Evolutionary conservation across 202 grass and related monocot species (phyloP), one percentile per base, ranked within the genome.

Genomic region (Eragrostis tef): DNA sequence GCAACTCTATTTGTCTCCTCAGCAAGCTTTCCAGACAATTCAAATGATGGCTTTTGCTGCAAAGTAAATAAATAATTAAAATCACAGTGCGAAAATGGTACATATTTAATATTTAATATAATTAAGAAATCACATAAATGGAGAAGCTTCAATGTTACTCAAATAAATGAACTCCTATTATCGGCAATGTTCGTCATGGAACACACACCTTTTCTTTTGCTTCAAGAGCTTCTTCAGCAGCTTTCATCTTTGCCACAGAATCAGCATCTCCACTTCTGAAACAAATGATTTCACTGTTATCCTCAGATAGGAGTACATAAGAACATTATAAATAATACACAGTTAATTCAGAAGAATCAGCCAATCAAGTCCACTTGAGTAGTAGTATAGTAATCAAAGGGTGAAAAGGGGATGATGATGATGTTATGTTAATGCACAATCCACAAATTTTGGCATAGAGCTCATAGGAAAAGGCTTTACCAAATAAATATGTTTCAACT

Each of bases 21-120:
- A 10, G 94, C 90, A 79, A 94, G 92, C 84, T 98, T 98, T 74
- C 92, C 94, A 81, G 90, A 94, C 67, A 98, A 73, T 75, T 98
- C 94, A 86, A 94, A 98, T 60, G 95, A 98, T 43, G 95, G 95
- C 57, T 98, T 98, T 93, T 93, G 88, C 95, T 98, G 64, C 68
- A 93, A 52, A 82, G 80, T 2, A 50, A 62, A 36, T 7, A 13
- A 19, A 7, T 9, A 21, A 11, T 54, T 67, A 15, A 70, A 24
- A 69, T 45, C 50, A 13, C 51, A 42, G 10, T 27, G 20, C 2
- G 4, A 22, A 9, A 43, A 79, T 16, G 26, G 60, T 13, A 31
- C 14, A 64, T 61, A 78, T 36, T 60, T 45, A 45, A 49, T 50
- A 51, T 26, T 51, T 27, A 13, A 46, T 7, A 61, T 61, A 79